Percentiles rank a stretch among this genome's conserved stretches.
phyloP scores from a whole-genome alignment of 1,284 basidiomycete genomes.

The Cerrena zonata region DNA sequence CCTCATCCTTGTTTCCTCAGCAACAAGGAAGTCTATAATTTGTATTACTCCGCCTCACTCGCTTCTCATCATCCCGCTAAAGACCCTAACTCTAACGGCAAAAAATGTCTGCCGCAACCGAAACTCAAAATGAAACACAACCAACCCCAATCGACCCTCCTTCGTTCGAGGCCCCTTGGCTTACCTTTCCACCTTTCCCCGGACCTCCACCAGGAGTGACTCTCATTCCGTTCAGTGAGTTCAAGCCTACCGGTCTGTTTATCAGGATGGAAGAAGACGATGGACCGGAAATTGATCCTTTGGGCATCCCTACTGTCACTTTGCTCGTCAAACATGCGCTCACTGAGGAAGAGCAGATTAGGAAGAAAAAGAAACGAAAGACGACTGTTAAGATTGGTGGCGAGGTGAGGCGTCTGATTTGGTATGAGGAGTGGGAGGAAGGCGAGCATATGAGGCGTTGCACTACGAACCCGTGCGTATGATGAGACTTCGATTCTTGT shows the following conservation, averaged over 20 bases:
- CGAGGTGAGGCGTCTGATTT: conserved; percentile 31
- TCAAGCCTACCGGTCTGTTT: conserved; percentile 56
- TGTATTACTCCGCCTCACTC: no score
- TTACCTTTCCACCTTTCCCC: conserved; percentile 60
- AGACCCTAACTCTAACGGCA: not conserved
- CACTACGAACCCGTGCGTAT: conserved; percentile 40
- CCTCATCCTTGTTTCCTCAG: no score
- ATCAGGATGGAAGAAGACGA: conserved; percentile 24
- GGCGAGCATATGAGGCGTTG: conserved; percentile 37
- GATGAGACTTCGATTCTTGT: not conserved
- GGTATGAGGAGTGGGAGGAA: conserved; percentile 66
- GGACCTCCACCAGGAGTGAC: conserved; percentile 41
- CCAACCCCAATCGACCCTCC: not conserved
- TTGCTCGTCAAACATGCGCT: conserved; percentile 45
- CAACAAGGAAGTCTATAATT: no score
- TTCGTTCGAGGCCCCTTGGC: conserved; percentile 9
- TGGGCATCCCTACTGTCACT: conserved; percentile 58
- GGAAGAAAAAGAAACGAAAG: conserved; percentile 30
- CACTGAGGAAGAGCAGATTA: conserved; percentile 43
- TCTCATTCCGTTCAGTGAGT: conserved; percentile 54
- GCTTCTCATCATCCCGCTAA: no score
- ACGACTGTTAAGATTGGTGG: conserved; percentile 18
- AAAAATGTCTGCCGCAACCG: not conserved
- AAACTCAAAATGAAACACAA: not conserved
- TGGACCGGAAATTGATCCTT: conserved; percentile 52